Percentiles rank a stretch among this genome's conserved stretches.
Conservation (phyloP, 257 asterid genomes). For the Paraleonurus japonicus region DNA sequence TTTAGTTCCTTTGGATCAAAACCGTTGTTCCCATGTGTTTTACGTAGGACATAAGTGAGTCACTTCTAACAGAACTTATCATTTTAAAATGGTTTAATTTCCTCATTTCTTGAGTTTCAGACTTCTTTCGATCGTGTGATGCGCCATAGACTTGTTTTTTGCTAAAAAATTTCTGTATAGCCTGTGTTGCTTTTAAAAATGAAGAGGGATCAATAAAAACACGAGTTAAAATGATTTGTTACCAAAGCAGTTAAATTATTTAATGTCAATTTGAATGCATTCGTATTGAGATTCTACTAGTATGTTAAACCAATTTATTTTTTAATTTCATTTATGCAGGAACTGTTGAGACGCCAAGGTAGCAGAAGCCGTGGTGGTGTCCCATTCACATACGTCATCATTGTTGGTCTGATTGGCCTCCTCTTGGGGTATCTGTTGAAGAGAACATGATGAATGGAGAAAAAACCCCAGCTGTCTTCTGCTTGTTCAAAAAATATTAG, state of each 20-base stretch:
- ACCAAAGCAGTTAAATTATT: background rate
- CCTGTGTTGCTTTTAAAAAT: background rate
- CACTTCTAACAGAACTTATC: background rate
- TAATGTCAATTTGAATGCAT: background rate
- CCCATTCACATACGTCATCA: conserved; percentile 65
- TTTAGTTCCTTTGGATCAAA: background rate
- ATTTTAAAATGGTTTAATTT: background rate
- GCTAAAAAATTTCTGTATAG: background rate
- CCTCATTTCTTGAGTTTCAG: background rate
- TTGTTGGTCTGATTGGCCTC: conserved; percentile 73
- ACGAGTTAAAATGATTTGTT: background rate
- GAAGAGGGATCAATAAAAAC: background rate
- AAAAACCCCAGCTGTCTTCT: conserved; percentile 22
- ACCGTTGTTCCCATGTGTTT: background rate
- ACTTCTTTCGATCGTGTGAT: background rate
- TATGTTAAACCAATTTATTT: background rate
- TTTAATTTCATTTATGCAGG: conserved; percentile 47
- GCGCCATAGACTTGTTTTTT: background rate
- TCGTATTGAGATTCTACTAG: conserved; percentile 7
- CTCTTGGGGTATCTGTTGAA: conserved; percentile 82
- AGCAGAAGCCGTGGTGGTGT: conserved; percentile 57
- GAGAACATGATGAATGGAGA: conserved; percentile 41
- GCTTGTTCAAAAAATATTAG: conserved; percentile 34
- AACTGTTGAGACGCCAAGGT: conserved; percentile 66
- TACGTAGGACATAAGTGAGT: background rate